These are phyloP conservation scores for Nothomitra cinnamomea DNA, from an alignment of 2,329 filamentous ascomycete genomes.

Conservation along the genomic window DNA sequence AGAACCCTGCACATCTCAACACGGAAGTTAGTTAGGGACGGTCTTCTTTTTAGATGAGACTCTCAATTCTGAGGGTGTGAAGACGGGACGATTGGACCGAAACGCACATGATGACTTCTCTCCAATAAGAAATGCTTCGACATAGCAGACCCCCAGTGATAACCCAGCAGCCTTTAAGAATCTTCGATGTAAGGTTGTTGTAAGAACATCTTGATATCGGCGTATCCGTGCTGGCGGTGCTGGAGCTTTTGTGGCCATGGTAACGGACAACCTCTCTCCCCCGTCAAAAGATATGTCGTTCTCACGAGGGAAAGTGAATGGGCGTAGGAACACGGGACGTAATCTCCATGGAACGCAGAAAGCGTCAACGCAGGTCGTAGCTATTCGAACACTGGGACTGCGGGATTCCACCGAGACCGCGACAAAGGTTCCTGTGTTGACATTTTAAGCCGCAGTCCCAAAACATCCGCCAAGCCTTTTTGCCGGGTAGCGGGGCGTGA, in stretches of 20 bases:
- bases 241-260: not conserved
- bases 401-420: not conserved
- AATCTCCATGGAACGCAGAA: not conserved
- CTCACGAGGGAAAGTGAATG: not conserved
- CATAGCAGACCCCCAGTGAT: slow-evolving; percentile 54
- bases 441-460: slow-evolving; percentile 1
- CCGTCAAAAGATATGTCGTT: no score
- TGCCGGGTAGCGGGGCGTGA: not conserved
- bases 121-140: slow-evolving; percentile 52
- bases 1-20: slow-evolving; percentile 41
- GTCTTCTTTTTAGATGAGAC: not conserved
- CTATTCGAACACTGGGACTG: not conserved
- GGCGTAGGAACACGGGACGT: not conserved
- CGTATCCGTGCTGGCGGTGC: slow-evolving; percentile 16
- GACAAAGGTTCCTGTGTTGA: not conserved
- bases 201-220: slow-evolving; percentile 79
- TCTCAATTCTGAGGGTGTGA: not conserved
- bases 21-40: slow-evolving; percentile 1
- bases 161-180: slow-evolving; percentile 64
- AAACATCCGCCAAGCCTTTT: not conserved
- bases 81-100: not conserved
- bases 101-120: slow-evolving; percentile 46
- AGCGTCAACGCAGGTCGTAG: not conserved
- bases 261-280: not conserved
- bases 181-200: slow-evolving; percentile 70